Conservation (phyloP, 306 rosid genomes). For the Pyrus pyrifolia region DNA sequence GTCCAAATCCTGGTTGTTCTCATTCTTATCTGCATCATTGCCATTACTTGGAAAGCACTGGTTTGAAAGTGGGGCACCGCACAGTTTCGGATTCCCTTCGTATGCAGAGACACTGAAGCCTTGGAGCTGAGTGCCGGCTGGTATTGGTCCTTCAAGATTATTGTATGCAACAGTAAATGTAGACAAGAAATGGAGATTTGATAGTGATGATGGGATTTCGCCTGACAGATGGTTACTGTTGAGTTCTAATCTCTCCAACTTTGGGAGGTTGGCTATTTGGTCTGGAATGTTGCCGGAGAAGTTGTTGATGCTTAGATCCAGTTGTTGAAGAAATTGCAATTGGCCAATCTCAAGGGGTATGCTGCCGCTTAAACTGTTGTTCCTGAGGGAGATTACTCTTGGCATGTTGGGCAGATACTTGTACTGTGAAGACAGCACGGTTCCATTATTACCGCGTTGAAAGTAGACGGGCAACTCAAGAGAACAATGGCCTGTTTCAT, state of each 20-base stretch:
- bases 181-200: not conserved
- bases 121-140: conserved; percentile 3
- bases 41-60: not conserved
- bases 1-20: not conserved
- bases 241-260: not conserved
- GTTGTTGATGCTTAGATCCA: not conserved
- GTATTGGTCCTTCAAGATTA: conserved; percentile 1
- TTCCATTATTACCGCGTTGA: too few species aligned
- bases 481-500: not conserved
- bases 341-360: conserved; percentile 6
- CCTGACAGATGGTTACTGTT: not conserved
- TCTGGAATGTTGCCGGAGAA: not conserved
- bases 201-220: not conserved
- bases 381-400: not conserved
- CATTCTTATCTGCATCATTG: too few species aligned
- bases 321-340: not conserved
- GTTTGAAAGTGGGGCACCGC: not conserved
- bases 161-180: not conserved
- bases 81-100: conserved; percentile 6
- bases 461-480: too few species aligned
- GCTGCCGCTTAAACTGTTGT: not conserved
- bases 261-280: not conserved
- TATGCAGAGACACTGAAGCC: not conserved
- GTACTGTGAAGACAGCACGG: not conserved
- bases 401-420: not conserved